Base-by-base conservation (phyloP, 2,329 filamentous ascomycete species). In the Lachnellula occidentalis region DNA sequence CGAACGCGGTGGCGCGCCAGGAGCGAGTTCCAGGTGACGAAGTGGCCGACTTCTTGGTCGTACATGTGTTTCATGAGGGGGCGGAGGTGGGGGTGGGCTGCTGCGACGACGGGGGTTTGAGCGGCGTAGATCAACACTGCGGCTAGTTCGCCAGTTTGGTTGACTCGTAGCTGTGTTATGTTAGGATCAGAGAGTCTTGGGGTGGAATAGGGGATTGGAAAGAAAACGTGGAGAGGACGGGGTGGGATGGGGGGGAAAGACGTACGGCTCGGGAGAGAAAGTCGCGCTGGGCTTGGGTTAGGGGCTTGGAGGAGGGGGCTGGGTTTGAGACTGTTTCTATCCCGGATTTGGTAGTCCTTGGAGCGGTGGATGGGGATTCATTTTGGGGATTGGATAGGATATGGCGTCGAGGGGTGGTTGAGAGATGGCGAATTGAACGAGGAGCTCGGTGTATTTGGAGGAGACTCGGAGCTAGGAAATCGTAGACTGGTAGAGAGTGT, bases 21-120 rank as follows among this genome's bases (percentile, higher is more conserved):
- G 24, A 97, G 79, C 3, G 76, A 66, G 72, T 96, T 95, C 79
- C 97, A 99, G 36, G 86, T 94, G 4, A 76, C 72, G 64, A 97
- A 85, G 72, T 99, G 94, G 8, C 84, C 87, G 12, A 83, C 90
- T 76, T 99, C 94, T 71, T 99, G 94, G 66, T 94, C 90, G 76
- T 96, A 92, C 94, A 99, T 99, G 78, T 97, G 94, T 65, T 86
- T 83, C 90, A 99, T 96, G 34, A 97, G 75, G 0, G 90, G 87
- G 6, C 90, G 86, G 17, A 99, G 84, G 69, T 96, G 88, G 1
- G 94, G 92, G 70, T 96, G 86, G 4, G 86, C 82, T 61, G 82
- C 81, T 54, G 90, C 78, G 50, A 97, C 75, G n/a, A 86, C 82
- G 0, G 92, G 90, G 1, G 85, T 92, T 72, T 99, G 94, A 2